Conservation (phyloP, 176 grass and related monocot genomes). For the Juncus effusus region DNA sequence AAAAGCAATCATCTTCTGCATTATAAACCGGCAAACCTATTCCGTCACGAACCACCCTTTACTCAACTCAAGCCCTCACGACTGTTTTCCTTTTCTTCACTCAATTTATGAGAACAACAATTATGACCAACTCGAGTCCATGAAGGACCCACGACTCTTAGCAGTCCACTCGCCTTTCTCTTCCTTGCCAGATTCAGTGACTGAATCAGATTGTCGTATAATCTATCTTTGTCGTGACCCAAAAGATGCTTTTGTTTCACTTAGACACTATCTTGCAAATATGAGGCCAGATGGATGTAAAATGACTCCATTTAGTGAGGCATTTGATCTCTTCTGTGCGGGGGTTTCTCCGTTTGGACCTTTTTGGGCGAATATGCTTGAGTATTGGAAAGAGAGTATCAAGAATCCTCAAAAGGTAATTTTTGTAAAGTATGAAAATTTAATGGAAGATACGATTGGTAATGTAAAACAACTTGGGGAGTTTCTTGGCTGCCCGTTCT, state of each 20-base stretch:
- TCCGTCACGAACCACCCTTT: constrained; percentile 36
- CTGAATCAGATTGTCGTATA: constrained; percentile 25
- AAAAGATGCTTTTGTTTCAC: constrained; percentile 53
- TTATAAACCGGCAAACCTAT: constrained; percentile 23
- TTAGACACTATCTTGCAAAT: constrained; percentile 25
- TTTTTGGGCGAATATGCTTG: too few species aligned
- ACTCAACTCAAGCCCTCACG: constrained; percentile 32
- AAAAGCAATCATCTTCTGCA: constrained; percentile 44
- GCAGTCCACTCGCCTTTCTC: constrained; percentile 39
- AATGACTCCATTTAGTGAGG: constrained; percentile 12
- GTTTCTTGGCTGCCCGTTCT: too few species aligned
- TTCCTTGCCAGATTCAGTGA: constrained; percentile 22
- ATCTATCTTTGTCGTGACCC: constrained; percentile 49
- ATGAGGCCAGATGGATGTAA: background rate
- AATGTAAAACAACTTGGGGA: too few species aligned
- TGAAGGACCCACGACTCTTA: constrained; percentile 36
- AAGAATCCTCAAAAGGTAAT: too few species aligned
- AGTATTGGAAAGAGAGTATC: too few species aligned
- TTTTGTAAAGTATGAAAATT: too few species aligned
- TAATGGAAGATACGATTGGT: too few species aligned
- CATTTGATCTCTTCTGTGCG: constrained; percentile 22
- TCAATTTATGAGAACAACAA: constrained; percentile 12
- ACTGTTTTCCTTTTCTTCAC: constrained; percentile 34
- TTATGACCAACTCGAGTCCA: constrained; percentile 15
- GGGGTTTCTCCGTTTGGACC: constrained; percentile 23